Evolutionary conservation across 1,284 basidiomycete genomes (phyloP).

Genomic region (Tausonia pullulans): DNA sequence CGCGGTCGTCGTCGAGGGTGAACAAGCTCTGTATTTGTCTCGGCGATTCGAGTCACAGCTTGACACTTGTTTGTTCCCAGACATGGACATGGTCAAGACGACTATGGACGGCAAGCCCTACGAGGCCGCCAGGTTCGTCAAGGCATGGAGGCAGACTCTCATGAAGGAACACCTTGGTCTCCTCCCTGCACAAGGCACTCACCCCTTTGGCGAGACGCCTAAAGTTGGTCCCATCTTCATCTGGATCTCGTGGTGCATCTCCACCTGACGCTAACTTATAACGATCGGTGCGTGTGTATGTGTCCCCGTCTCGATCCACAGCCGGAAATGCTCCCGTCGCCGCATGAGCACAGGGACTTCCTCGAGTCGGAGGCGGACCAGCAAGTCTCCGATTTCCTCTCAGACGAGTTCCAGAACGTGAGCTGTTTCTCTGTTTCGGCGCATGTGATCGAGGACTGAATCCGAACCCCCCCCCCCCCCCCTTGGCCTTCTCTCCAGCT

Average conservation of each 20-base stretch:
- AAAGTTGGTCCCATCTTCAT: background rate
- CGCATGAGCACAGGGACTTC: constrained; percentile 44
- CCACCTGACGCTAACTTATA: constrained; percentile 21
- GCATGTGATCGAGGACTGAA: background rate
- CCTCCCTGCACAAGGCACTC: constrained; percentile 19
- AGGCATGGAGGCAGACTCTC: constrained; percentile 12
- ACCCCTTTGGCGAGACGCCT: constrained; percentile 12
- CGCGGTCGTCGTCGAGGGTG: constrained; percentile 58
- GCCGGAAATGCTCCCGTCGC: constrained; percentile 53
- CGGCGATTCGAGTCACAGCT: background rate
- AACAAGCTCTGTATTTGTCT: background rate
- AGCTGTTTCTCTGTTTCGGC: constrained; percentile 19
- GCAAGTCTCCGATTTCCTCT: constrained; percentile 67
- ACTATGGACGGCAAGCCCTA: constrained; percentile 62
- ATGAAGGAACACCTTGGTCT: constrained; percentile 22
- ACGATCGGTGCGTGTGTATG: too few species aligned
- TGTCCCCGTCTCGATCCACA: constrained; percentile 42
- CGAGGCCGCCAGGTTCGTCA: constrained; percentile 24
- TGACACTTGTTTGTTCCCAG: constrained; percentile 38
- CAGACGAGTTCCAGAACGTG: constrained; percentile 40
- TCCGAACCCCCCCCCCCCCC: background rate
- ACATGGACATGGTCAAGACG: constrained; percentile 62
- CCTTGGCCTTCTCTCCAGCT: constrained; percentile 33
- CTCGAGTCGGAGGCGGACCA: constrained; percentile 45
- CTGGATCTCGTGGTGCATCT: constrained; percentile 15